Percentiles rank a stretch among this genome's conserved stretches.
Evolutionary conservation across 345 rosid species (phyloP).

Genomic region (Hibiscus mutabilis): DNA sequence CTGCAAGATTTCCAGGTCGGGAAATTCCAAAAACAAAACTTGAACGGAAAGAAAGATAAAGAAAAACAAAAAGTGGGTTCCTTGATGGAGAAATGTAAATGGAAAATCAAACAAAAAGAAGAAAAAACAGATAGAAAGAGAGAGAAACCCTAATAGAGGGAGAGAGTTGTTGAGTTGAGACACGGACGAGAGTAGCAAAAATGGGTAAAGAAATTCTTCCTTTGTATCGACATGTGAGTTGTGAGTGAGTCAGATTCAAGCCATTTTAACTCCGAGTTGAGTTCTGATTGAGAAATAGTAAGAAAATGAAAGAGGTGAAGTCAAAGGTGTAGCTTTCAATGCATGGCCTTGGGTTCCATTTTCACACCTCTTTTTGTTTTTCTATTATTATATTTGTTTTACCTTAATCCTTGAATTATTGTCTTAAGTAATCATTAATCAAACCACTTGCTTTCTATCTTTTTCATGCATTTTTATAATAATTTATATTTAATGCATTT

Average conservation of each 20-base stretch:
- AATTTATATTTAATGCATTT: no score
- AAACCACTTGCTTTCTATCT: neutral
- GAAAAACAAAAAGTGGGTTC: neutral
- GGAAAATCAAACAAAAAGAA: neutral
- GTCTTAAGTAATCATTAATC: neutral
- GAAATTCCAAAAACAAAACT: neutral
- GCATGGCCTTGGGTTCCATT: no score
- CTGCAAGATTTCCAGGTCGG: neutral
- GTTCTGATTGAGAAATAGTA: neutral
- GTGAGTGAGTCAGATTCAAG: neutral
- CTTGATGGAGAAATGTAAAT: neutral
- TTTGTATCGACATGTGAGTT: slow-evolving; percentile 1
- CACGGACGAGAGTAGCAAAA: neutral
- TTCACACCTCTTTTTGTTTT: no score
- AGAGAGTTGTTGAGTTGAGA: neutral
- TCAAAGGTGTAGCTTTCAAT: no score
- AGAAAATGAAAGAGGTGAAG: no score
- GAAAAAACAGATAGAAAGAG: neutral
- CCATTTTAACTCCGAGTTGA: neutral
- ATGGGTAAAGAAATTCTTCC: neutral
- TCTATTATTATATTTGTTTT: neutral
- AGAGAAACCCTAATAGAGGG: neutral
- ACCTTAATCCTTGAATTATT: neutral
- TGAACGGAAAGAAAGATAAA: no score
- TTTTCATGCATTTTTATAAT: neutral